Percentiles rank a stretch among this genome's conserved stretches.
phyloP scores from a whole-genome alignment of 2,329 filamentous ascomycete genomes.

The Capronia epimyces region DNA sequence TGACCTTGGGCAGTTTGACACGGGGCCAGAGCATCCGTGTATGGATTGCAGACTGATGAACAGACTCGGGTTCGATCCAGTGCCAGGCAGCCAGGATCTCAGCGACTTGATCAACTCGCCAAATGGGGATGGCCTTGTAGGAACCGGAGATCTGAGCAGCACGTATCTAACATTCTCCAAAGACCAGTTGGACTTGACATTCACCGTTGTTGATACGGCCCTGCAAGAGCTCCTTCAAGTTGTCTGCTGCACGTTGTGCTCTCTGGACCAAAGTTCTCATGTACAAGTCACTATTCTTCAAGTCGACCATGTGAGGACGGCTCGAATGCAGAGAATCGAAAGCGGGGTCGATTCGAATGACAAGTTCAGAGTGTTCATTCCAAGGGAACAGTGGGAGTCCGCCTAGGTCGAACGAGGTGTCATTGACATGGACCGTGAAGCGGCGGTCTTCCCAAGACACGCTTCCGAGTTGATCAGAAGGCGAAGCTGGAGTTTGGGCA shows the following conservation, averaged over 20 bases:
- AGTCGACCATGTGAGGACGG: slow-evolving; percentile 6
- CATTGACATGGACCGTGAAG: slow-evolving; percentile 10
- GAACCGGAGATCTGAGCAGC: background rate
- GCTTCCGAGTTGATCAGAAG: background rate
- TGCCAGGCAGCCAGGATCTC: slow-evolving; percentile 13
- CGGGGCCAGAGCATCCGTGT: slow-evolving; percentile 8
- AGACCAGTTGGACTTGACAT: slow-evolving; percentile 8
- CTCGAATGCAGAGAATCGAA: slow-evolving; percentile 1
- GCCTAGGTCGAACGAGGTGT: slow-evolving; percentile 1
- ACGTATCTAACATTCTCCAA: slow-evolving; percentile 20
- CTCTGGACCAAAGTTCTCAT: slow-evolving; percentile 5
- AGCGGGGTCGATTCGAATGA: slow-evolving; percentile 6
- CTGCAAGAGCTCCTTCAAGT: slow-evolving; percentile 3
- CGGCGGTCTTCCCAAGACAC: slow-evolving; percentile 1
- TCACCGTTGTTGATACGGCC: slow-evolving; percentile 7
- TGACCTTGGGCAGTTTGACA: slow-evolving; percentile 7
- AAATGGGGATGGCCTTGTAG: slow-evolving; percentile 11
- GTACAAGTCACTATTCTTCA: slow-evolving; percentile 1
- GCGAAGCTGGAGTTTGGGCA: background rate
- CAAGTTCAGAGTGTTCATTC: slow-evolving; percentile 5
- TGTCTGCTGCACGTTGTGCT: background rate
- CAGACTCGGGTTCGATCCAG: slow-evolving; percentile 16
- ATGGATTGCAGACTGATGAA: slow-evolving; percentile 3
- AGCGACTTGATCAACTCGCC: slow-evolving; percentile 12
- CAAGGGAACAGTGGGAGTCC: slow-evolving; percentile 8